These are phyloP conservation scores for Thielaviopsis populi DNA, from an alignment of 2,329 filamentous ascomycete genomes.

Conservation along the genomic window DNA sequence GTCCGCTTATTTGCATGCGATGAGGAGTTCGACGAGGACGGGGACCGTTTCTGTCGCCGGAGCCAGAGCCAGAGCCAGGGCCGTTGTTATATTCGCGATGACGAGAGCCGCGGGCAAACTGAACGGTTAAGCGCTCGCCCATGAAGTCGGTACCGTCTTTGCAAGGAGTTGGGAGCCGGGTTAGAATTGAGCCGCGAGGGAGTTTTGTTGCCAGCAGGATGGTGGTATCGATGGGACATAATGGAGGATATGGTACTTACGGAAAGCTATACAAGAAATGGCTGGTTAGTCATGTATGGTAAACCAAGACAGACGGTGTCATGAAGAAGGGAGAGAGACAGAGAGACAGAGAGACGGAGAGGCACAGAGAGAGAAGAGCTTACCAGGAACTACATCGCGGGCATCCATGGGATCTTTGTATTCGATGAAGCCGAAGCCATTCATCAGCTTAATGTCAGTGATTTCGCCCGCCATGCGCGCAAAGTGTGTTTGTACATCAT, in stretches of 20 bases:
- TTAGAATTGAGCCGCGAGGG: constrained; percentile 9
- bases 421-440: constrained; percentile 98
- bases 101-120: constrained; percentile 82
- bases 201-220: constrained; percentile 5
- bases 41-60: constrained; percentile 42
- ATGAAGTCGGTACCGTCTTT: constrained; percentile 95
- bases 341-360: too few relatives aligned
- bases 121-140: constrained; percentile 91
- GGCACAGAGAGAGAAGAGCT: constrained; percentile 27
- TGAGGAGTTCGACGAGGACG: constrained; percentile 88
- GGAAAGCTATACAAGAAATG: constrained; percentile 35
- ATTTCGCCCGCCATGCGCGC: constrained; percentile 95
- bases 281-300: not conserved
- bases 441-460: constrained; percentile 99
- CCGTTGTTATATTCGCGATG: constrained; percentile 29
- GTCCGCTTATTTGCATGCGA: constrained; percentile 94
- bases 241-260: constrained; percentile 30
- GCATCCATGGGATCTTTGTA: constrained; percentile 98
- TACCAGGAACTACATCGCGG: constrained; percentile 94
- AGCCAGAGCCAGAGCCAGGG: constrained; percentile 26
- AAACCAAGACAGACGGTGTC: not conserved
- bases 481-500: constrained; percentile 93
- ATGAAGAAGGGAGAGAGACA: not conserved
- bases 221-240: not conserved
- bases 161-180: not conserved